Percentiles rank a stretch among this genome's conserved stretches.
Evolutionary conservation across 2,329 filamentous ascomycete genomes (phyloP).

Genomic region (Hypocrella siamensis): DNA sequence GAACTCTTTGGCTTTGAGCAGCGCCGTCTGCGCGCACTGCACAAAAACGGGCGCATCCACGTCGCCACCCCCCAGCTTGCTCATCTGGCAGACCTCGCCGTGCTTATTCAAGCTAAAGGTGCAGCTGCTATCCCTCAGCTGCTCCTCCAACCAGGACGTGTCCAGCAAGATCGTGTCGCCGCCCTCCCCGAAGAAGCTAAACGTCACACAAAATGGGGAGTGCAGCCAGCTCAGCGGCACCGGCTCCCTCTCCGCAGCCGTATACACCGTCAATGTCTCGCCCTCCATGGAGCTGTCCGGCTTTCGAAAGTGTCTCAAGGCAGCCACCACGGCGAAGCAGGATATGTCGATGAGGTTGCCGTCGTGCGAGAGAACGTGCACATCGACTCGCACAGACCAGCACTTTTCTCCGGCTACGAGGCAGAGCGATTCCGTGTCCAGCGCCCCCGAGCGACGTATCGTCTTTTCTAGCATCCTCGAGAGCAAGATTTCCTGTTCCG

Average conservation of each 20-base stretch:
- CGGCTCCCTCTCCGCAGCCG: conserved; percentile 71
- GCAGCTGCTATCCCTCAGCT: conserved; percentile 55
- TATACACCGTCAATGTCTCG: conserved; percentile 72
- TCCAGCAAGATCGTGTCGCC: conserved; percentile 56
- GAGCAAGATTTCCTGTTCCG: conserved; percentile 70
- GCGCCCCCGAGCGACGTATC: conserved; percentile 74
- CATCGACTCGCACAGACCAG: conserved; percentile 80
- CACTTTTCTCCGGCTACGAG: conserved; percentile 81
- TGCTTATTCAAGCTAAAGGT: conserved; percentile 79
- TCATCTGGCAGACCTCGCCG: conserved; percentile 80
- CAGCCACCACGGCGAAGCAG: conserved; percentile 76
- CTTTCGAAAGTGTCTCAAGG: conserved; percentile 78
- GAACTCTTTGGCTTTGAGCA: conserved; percentile 69
- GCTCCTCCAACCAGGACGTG: conserved; percentile 59
- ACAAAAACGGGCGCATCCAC: conserved; percentile 69
- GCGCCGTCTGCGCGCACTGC: conserved; percentile 57
- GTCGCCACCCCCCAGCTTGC: conserved; percentile 74
- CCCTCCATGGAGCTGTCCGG: conserved; percentile 80
- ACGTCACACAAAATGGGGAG: conserved; percentile 80
- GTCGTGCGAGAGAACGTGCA: conserved; percentile 83
- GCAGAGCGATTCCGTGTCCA: conserved; percentile 92
- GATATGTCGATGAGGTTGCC: conserved; percentile 77
- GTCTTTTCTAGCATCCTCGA: conserved; percentile 88
- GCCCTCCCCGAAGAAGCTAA: conserved; percentile 59
- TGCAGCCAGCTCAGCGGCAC: conserved; percentile 84